Percentiles rank a stretch among this genome's conserved stretches.
These are phyloP conservation scores for Xylariaceae sp. DNA, from an alignment of 2,329 filamentous ascomycete species.

Conservation along the genomic window DNA sequence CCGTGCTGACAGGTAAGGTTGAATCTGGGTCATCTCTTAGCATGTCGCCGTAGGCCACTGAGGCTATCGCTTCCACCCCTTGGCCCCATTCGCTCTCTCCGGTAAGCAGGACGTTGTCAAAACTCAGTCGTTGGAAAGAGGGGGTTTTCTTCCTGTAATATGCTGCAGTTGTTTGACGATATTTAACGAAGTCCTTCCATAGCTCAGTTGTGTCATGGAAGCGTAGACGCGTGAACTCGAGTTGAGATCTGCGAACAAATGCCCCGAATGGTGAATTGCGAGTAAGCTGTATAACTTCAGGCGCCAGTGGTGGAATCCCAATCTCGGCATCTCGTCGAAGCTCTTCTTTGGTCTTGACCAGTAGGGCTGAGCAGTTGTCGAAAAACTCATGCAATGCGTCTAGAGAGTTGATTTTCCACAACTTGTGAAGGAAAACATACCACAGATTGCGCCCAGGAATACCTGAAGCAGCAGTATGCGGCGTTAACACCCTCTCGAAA, in stretches of 20 bases:
- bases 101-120: slow-evolving; percentile 61
- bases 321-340: slow-evolving; percentile 60
- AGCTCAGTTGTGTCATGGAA: slow-evolving; percentile 80
- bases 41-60: slow-evolving; percentile 60
- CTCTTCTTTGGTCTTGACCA: slow-evolving; percentile 69
- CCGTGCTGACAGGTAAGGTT: slow-evolving; percentile 66
- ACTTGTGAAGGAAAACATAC: slow-evolving; percentile 78
- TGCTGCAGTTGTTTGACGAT: slow-evolving; percentile 75
- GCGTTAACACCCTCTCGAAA: slow-evolving; percentile 63
- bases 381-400: slow-evolving; percentile 83
- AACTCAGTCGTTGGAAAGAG: slow-evolving; percentile 60
- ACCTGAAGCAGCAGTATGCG: slow-evolving; percentile 57
- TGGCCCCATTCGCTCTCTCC: slow-evolving; percentile 59
- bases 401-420: slow-evolving; percentile 85
- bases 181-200: slow-evolving; percentile 83
- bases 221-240: slow-evolving; percentile 81
- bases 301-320: slow-evolving; percentile 54
- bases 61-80: slow-evolving; percentile 52
- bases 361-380: slow-evolving; percentile 59
- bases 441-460: slow-evolving; percentile 83
- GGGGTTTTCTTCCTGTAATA: slow-evolving; percentile 69
- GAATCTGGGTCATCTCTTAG: slow-evolving; percentile 49
- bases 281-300: slow-evolving; percentile 66
- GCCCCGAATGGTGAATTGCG: slow-evolving; percentile 79
- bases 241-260: slow-evolving; percentile 75